Base-by-base conservation (phyloP, 1,284 basidiomycete species). In the Marasmius sp. region DNA sequence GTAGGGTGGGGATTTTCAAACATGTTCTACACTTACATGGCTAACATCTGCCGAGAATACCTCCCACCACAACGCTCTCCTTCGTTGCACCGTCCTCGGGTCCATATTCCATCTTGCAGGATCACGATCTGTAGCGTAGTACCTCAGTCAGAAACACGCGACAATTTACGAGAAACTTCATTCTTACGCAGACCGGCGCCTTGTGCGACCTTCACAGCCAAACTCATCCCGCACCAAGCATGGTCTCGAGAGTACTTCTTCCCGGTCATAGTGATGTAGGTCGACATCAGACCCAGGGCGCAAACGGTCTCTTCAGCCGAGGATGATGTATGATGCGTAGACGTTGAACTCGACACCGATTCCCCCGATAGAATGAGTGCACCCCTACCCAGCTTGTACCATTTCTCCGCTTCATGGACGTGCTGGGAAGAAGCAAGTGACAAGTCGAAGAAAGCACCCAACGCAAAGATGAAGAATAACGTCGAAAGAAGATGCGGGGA, bases 61-160 rank as follows among this genome's bases (percentile, higher is more conserved):
- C 66, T 85, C 83, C 83, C 83, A 85, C 65, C 83, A 84, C 16
- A 85, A 66, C 38, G 75, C 79, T 33, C 83, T 69, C 37, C 83
- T 71, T 53, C 72, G 74, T 61, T 84, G 79, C 0, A 82, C 80
- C 10, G 77, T 80, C 48, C 71, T 69, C 1, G 78, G 67, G 60
- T 78, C 79, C 74, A 81, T 75, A 53, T 79, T 74, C 83, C 82
- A 85, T 61, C 80, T 71, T 20, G 81, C 77, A 61, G 80, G 79
- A 68, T 85, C 83, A 7, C 83, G 78, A 72, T 85, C 83, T 85
- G 34, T 49, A 27, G 27, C 27, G 27, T 27, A 27, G 34, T 20
- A 34, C 20, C 10, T 20, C n/a, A 47, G 48, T 49, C 37, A 37
- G 27, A 12, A 16, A 18, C 7, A 14, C 38, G 41, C 11, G 11